These are phyloP conservation scores for Coffea humblotiana DNA, from an alignment of 305 asterid species.

Conservation along the genomic window DNA sequence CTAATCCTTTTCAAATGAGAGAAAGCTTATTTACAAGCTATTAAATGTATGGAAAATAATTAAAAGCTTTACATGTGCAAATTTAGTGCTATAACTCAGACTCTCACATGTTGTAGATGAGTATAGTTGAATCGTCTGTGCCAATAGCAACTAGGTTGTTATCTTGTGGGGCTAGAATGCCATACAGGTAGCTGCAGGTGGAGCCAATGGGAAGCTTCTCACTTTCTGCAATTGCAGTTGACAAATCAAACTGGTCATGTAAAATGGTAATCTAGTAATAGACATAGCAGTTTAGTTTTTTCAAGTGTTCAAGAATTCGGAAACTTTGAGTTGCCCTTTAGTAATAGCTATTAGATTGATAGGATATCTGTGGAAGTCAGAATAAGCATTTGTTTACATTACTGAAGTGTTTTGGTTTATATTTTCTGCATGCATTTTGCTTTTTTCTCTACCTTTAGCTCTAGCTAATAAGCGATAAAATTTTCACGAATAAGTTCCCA, in stretches of 20 bases:
- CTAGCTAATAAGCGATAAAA: too few relatives aligned
- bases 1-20: conserved; percentile 52
- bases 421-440: too few relatives aligned
- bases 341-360: too few relatives aligned
- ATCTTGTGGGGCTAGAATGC: conserved; percentile 55
- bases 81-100: conserved; percentile 37
- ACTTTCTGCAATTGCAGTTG: conserved; percentile 42
- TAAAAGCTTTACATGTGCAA: not conserved
- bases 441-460: too few relatives aligned
- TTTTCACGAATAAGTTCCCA: too few relatives aligned
- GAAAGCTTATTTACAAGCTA: conserved; percentile 46
- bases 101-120: conserved; percentile 53
- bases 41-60: not conserved
- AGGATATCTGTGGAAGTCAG: too few relatives aligned
- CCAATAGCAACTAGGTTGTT: conserved; percentile 65
- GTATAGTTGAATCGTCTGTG: conserved; percentile 59
- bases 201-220: conserved; percentile 38
- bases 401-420: too few relatives aligned
- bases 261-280: not conserved
- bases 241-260: not conserved
- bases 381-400: too few relatives aligned
- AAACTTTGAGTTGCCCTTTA: not conserved
- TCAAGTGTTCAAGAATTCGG: not conserved
- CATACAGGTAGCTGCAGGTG: conserved; percentile 60
- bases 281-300: not conserved